phyloP scores from a whole-genome alignment of 177 flowering plant species.

The Vitis hybrid region DNA sequence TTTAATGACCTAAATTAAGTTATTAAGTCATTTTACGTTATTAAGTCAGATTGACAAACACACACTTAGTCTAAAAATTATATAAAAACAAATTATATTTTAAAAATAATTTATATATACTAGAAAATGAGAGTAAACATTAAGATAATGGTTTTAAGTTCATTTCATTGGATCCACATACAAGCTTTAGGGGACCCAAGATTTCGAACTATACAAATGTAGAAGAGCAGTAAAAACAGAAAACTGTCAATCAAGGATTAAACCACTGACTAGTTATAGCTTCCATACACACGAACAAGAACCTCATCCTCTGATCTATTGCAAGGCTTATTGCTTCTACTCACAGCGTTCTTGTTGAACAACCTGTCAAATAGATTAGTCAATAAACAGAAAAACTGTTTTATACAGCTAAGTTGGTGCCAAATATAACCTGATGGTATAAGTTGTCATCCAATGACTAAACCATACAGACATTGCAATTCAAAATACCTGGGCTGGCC shows the following conservation, averaged over 20 bases:
- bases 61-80: no score
- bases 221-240: not conserved
- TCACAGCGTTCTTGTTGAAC: slow-evolving; percentile 39
- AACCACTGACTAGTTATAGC: slow-evolving; percentile 46
- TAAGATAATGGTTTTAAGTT: no score
- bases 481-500: slow-evolving; percentile 64
- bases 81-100: no score
- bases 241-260: slow-evolving; percentile 3
- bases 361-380: slow-evolving; percentile 32
- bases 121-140: no score
- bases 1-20: no score
- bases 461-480: not conserved
- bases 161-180: slow-evolving; percentile 42
- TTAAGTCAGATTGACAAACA: no score
- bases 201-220: not conserved
- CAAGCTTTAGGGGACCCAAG: slow-evolving; percentile 31
- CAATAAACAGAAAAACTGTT: not conserved
- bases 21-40: no score
- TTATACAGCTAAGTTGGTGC: not conserved
- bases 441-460: not conserved
- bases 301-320: slow-evolving; percentile 35
- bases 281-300: slow-evolving; percentile 69
- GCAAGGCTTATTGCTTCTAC: slow-evolving; percentile 25
- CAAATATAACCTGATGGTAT: not conserved
- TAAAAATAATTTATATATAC: no score